phyloP scores from a whole-genome alignment of 306 rosid species.

The Canavalia ensiformis region DNA sequence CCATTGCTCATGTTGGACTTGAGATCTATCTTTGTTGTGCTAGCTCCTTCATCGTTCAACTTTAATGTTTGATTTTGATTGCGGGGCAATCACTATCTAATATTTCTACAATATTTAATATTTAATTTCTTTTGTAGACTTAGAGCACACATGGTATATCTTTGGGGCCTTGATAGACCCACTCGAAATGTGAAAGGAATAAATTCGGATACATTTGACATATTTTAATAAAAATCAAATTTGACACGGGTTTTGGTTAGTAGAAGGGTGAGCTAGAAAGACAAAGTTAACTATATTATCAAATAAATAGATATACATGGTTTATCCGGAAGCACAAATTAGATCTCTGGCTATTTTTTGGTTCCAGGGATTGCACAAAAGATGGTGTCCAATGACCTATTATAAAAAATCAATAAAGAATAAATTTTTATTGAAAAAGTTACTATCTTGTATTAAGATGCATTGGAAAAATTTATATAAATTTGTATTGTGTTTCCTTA shows the following conservation, averaged over 20 bases:
- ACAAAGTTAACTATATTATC: neutral
- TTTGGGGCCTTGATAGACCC: neutral
- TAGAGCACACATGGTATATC: neutral
- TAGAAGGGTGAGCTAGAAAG: neutral
- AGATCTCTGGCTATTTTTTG: too few species aligned
- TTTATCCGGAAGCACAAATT: neutral
- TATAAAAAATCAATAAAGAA: too few species aligned
- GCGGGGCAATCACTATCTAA: neutral
- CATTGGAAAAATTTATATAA: too few species aligned
- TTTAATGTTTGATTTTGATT: neutral
- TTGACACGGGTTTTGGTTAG: conserved; percentile 38
- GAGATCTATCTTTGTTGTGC: conserved; percentile 24
- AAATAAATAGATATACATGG: neutral
- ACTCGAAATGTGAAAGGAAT: conserved; percentile 51
- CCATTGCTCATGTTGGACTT: conserved; percentile 48
- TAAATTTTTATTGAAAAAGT: too few species aligned
- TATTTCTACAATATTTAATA: conserved; percentile 5
- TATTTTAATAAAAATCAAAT: conserved; percentile 40
- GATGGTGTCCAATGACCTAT: too few species aligned
- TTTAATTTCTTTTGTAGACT: neutral
- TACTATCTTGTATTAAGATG: too few species aligned
- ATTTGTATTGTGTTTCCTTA: too few species aligned
- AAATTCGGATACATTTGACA: neutral
- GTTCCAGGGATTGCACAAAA: too few species aligned
- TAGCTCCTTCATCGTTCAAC: neutral